Conservation (phyloP, 148 eudicot species). For the Heliamphora exappendiculata region DNA sequence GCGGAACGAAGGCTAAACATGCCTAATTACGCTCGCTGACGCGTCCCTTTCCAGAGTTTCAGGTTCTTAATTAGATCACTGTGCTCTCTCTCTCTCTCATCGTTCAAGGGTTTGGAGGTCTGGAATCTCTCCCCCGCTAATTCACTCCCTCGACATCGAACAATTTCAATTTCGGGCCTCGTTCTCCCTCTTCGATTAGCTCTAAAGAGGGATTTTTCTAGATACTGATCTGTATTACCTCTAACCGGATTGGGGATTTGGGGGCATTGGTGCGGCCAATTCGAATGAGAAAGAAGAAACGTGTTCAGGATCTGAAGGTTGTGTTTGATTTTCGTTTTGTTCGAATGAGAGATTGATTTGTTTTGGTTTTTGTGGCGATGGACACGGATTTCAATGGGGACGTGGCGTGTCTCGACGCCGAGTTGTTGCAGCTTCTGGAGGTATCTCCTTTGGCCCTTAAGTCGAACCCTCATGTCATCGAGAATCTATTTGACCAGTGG, state of each 20-base stretch:
- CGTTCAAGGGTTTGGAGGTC: conserved; percentile 16
- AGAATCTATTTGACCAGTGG: conserved; percentile 82
- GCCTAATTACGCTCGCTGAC: not conserved
- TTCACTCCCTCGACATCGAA: no score
- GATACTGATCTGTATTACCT: conserved; percentile 4
- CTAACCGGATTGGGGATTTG: not conserved
- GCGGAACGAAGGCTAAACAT: no score
- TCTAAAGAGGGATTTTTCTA: conserved; percentile 6
- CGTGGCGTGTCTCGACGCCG: conserved; percentile 57
- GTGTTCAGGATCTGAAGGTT: conserved; percentile 17
- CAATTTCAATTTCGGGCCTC: not conserved
- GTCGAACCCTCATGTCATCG: conserved; percentile 59
- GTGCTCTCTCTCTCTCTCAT: not conserved
- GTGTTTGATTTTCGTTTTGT: conserved; percentile 21
- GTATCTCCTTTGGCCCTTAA: conserved; percentile 65
- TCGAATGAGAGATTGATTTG: conserved; percentile 19
- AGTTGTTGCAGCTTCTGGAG: conserved; percentile 73
- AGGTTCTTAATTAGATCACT: not conserved
- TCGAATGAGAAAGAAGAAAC: not conserved
- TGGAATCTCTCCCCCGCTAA: not conserved
- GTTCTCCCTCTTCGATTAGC: not conserved
- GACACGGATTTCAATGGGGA: conserved; percentile 68
- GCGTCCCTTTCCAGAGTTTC: not conserved
- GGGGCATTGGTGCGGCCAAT: not conserved
- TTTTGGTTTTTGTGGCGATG: conserved; percentile 25